Evolutionary conservation across 208 protist genomes (phyloP), one percentile per base, ranked within the genome.

Genomic region (Leishmania turanica): DNA sequence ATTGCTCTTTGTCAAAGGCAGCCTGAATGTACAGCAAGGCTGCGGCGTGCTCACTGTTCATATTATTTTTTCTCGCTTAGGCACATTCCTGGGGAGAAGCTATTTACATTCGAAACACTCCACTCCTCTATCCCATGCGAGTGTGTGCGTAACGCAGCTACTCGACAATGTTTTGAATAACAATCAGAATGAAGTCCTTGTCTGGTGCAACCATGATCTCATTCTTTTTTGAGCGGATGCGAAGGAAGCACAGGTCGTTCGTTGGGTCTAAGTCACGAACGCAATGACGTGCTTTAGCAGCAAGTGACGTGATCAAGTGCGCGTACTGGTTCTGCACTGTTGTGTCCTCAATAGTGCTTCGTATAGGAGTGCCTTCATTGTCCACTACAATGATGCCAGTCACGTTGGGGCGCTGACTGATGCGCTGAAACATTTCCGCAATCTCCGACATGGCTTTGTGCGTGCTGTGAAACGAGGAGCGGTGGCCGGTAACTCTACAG

Each of bases 161-260:
- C 60, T 95, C 91, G 21, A 87, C 81, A 76, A 97, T 88, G 69
- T 89, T 95, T 79, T 98, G 96, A 84, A 98, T 98, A 53, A 98
- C 96, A 81, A 98, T 98, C 64, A 98, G 88, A 66, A 94, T 95
- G 87, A 96, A 98, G 53, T 98, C 93, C 70, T 97, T 96, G 68
- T 97, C 92, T 34, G 98, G 97, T 56, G 96, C 96, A 6, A 99
- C 96, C 98, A 99, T 98, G 53, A 99, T 99, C 88, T 99, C 98
- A 78, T 99, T 98, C 82, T 99, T 99, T 84, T 99, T 99, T 45
- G 96, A 98, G 11, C 98, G 90, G 66, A 99, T 97, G 8, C 98
- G 90, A 65, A 99, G 83, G 78, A 99, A 99, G 4, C 96, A 99
- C 15, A 99, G 87, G 80, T 99, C 98, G 81, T 99, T 99, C 51